These are phyloP conservation scores for Penicillium canariense DNA, from an alignment of 495 filamentous ascomycete genomes.

Conservation along the genomic window DNA sequence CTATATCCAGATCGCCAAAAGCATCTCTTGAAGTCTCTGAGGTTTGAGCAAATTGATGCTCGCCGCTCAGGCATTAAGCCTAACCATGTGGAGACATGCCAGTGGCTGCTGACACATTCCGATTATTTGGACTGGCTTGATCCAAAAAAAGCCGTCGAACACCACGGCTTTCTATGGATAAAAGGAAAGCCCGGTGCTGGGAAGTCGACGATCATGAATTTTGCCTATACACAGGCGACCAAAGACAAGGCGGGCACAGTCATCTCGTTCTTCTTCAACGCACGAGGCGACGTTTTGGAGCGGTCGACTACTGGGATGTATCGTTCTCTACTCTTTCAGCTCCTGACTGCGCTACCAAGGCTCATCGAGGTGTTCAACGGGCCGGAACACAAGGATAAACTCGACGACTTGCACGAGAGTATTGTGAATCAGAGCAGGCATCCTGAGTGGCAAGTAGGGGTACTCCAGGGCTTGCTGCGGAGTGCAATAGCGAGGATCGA, in stretches of 20 bases:
- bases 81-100: conserved; percentile 42
- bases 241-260: conserved; percentile 16
- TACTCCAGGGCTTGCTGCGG: conserved; percentile 19
- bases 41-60: conserved; percentile 31
- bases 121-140: conserved; percentile 51
- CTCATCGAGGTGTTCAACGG: too few species aligned
- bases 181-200: conserved; percentile 56
- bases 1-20: conserved; percentile 12
- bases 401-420: too few species aligned
- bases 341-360: too few species aligned
- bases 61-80: conserved; percentile 24
- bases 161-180: conserved; percentile 56
- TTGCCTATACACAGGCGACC: conserved; percentile 27
- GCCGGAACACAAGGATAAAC: too few species aligned
- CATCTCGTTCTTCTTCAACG: conserved; percentile 54
- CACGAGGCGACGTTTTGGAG: conserved; percentile 46
- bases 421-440: too few species aligned
- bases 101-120: conserved; percentile 45
- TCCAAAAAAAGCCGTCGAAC: conserved; percentile 24
- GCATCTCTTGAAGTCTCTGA: conserved; percentile 22
- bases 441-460: too few species aligned
- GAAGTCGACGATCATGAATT: conserved; percentile 56
- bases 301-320: conserved; percentile 55
- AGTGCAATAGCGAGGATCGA: conserved; percentile 22
- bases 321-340: conserved; percentile 45